These are phyloP conservation scores for Pseudevernia furfuracea DNA, from an alignment of 495 filamentous ascomycete genomes.

Conservation along the genomic window DNA sequence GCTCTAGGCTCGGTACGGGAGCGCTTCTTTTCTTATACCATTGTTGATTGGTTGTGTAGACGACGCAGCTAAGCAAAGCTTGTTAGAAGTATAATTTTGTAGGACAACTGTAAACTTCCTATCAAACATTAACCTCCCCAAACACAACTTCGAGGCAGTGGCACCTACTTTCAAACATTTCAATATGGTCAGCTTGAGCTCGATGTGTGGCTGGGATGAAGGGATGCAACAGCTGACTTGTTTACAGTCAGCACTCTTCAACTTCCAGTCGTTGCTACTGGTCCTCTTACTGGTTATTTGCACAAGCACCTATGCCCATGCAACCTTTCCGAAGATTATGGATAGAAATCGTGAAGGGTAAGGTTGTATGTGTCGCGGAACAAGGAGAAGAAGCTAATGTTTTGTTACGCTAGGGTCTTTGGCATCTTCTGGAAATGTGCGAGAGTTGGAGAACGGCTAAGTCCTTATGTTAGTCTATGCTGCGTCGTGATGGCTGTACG, in stretches of 20 bases:
- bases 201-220: background rate
- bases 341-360: slow-evolving; percentile 90
- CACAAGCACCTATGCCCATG: slow-evolving; percentile 87
- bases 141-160: background rate
- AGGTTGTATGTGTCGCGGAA: slow-evolving; percentile 18
- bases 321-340: slow-evolving; percentile 82
- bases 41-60: background rate
- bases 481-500: slow-evolving; percentile 92
- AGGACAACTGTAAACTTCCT: background rate
- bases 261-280: slow-evolving; percentile 89
- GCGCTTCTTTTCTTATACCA: background rate
- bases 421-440: slow-evolving; percentile 98
- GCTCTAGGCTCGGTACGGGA: background rate
- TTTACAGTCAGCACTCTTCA: slow-evolving; percentile 88
- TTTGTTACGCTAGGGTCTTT: slow-evolving; percentile 48
- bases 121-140: background rate
- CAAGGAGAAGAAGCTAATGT: background rate
- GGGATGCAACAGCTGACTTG: slow-evolving; percentile 12
- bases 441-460: slow-evolving; percentile 84
- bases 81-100: background rate
- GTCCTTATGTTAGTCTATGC: slow-evolving; percentile 92
- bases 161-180: background rate
- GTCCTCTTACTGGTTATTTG: slow-evolving; percentile 93
- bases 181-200: slow-evolving; percentile 4
- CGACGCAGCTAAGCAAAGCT: background rate